Evolutionary conservation across 306 rosid genomes (phyloP), one percentile per base, ranked within the genome.

Genomic region (Leucaena leucocephala): DNA sequence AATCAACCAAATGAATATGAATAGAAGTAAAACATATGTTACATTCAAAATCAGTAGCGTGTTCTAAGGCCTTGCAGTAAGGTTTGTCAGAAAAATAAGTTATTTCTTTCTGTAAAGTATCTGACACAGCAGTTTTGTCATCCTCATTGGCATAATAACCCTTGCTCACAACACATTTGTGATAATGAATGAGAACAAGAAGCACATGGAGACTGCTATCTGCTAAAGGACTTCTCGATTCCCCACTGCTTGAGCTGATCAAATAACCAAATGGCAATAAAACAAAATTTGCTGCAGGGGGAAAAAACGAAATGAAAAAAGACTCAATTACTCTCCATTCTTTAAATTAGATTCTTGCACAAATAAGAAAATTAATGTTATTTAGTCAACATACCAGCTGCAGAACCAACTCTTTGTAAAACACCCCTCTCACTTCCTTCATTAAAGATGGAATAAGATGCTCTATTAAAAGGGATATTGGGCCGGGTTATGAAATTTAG

Each of bases 331-430:
- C 76, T 72, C 71, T 74, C 76, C 64, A 76, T 68, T 44, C 72
- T 64, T 58, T 14, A 69, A 75, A 57, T 57, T 21, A 74, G 8
- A 80, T 85, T 80, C 65, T 75, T 50, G 57, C 52, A 75, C 71
- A 64, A 55, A 71, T 40, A 43, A 83, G 65, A 67, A 10, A 35
- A 59, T 17, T n/a, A 63, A 27, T 21, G 58, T 72, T 40, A 72
- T 78, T 42, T 11, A 62, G 78, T 73, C 33, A 63, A 71, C 81
- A 76, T 88, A 96, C 99, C 97, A 84, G 99, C 98, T 73, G 97
- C 99, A 78, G 99, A 96, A 81, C 99, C 87, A 76, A 96, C 99
- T 83, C 92, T 90, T 78, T 91, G 98, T 35, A 96, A 85, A 75
- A 96, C 98, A 66, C 98, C 90, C 70, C 94, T 91, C 85, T 93